Conservation (phyloP, 768 basidiomycete species). For the Cantharellus anzutake region DNA sequence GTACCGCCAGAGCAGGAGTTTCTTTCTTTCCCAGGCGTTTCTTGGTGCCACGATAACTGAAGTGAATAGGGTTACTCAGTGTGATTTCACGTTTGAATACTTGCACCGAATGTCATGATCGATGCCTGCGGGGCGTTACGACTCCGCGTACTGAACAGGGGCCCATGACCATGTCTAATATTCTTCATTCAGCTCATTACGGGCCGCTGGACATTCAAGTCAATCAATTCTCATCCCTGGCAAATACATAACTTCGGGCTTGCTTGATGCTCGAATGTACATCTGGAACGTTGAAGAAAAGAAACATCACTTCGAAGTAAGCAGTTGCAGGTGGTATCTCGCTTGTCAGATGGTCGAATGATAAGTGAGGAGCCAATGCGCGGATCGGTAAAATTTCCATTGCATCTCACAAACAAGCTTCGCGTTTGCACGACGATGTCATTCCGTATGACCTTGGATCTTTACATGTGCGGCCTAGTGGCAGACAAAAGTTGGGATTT, state of each 20-base stretch:
- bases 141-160: too few relatives aligned
- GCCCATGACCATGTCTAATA: neutral
- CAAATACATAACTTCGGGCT: conserved; percentile 65
- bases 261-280: conserved; percentile 85
- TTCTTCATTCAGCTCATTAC: conserved; percentile 32
- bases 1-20: too few relatives aligned
- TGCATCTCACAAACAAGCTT: conserved; percentile 6
- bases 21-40: too few relatives aligned
- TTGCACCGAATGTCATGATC: too few relatives aligned
- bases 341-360: conserved; percentile 58
- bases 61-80: too few relatives aligned
- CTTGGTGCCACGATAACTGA: too few relatives aligned
- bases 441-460: too few relatives aligned
- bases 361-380: conserved; percentile 57
- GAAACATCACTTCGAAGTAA: conserved; percentile 67
- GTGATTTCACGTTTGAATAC: too few relatives aligned
- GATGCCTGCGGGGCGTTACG: too few relatives aligned
- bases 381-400: conserved; percentile 50
- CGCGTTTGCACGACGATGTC: too few relatives aligned
- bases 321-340: conserved; percentile 74
- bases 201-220: conserved; percentile 57
- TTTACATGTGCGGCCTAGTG: too few relatives aligned
- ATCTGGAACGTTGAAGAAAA: conserved; percentile 53
- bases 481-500: too few relatives aligned
- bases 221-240: conserved; percentile 58